These are phyloP conservation scores for Leishmania mexicana DNA, from an alignment of 208 protist genomes.

Conservation along the genomic window DNA sequence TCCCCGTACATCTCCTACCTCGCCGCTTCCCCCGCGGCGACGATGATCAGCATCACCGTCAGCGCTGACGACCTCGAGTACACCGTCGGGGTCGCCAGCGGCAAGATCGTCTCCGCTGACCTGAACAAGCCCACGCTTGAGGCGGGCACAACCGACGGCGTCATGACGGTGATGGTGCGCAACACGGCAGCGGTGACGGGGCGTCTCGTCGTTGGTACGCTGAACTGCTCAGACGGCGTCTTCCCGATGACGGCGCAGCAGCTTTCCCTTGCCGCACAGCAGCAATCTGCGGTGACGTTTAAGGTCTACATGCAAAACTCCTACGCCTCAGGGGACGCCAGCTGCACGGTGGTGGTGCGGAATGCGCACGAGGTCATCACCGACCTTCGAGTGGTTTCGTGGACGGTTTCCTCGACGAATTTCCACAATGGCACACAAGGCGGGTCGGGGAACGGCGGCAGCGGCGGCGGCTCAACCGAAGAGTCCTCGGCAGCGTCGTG, in stretches of 20 bases:
- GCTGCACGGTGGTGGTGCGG: conserved; percentile 55
- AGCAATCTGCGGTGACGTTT: conserved; percentile 36
- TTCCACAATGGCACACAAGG: conserved; percentile 69
- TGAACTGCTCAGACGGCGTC: conserved; percentile 47
- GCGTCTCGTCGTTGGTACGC: conserved; percentile 52
- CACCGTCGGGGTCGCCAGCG: conserved; percentile 63
- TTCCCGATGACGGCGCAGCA: conserved; percentile 65
- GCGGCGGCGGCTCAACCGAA: conserved; percentile 1
- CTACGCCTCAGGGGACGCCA: conserved; percentile 13
- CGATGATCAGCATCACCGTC: conserved; percentile 73
- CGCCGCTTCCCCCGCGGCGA: conserved; percentile 38
- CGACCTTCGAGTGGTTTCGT: conserved; percentile 40
- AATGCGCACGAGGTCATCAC: conserved; percentile 51
- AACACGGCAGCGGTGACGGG: conserved; percentile 68
- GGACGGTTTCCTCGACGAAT: conserved; percentile 27
- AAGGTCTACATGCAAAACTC: conserved; percentile 48
- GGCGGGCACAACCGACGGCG: conserved; percentile 53
- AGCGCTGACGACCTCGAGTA: conserved; percentile 80
- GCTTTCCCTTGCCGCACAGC: conserved; percentile 40
- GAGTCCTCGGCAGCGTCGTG: conserved; percentile 23
- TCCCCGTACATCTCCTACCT: conserved; percentile 68
- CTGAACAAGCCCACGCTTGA: conserved; percentile 40
- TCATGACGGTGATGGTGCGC: conserved; percentile 50
- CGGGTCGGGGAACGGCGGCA: conserved; percentile 11
- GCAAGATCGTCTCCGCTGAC: conserved; percentile 47